phyloP scores from a whole-genome alignment of 2,329 filamentous ascomycete species.

The Apiospora pterosperma region DNA sequence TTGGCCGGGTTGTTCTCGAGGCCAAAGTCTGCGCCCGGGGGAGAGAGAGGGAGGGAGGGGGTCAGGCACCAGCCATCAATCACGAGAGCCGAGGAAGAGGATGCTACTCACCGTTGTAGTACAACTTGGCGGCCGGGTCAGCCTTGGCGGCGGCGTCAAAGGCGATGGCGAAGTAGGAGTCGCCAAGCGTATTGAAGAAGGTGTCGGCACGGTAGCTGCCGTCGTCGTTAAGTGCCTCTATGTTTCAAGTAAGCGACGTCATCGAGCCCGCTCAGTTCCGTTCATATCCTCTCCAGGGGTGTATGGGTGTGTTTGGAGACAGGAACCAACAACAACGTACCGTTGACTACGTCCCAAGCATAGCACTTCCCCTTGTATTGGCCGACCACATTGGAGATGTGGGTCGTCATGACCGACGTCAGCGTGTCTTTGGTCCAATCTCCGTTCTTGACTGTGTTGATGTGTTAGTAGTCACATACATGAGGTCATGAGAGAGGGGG shows the following conservation, averaged over 20 bases:
- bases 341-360: slow-evolving; percentile 56
- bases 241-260: neutral
- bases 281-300: too few relatives aligned
- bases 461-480: slow-evolving; percentile 14
- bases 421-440: slow-evolving; percentile 51
- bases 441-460: slow-evolving; percentile 21
- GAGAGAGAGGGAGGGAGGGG: too few relatives aligned
- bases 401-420: slow-evolving; percentile 45
- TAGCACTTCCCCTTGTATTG: slow-evolving; percentile 48
- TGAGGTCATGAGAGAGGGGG: neutral
- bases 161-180: slow-evolving; percentile 49
- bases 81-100: neutral
- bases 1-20: slow-evolving; percentile 39
- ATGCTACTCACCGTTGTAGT: slow-evolving; percentile 44
- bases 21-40: slow-evolving; percentile 44
- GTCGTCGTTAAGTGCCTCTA: slow-evolving; percentile 50
- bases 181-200: slow-evolving; percentile 49
- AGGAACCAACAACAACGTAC: neutral
- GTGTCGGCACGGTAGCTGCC: slow-evolving; percentile 42
- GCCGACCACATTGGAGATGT: slow-evolving; percentile 44
- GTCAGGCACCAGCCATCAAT: neutral
- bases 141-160: slow-evolving; percentile 46
- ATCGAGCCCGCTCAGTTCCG: neutral
- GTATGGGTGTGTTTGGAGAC: too few relatives aligned
- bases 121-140: slow-evolving; percentile 49